Evolutionary conservation across 441 rosid genomes (phyloP).

Genomic region (Gossypium gossypioides): DNA sequence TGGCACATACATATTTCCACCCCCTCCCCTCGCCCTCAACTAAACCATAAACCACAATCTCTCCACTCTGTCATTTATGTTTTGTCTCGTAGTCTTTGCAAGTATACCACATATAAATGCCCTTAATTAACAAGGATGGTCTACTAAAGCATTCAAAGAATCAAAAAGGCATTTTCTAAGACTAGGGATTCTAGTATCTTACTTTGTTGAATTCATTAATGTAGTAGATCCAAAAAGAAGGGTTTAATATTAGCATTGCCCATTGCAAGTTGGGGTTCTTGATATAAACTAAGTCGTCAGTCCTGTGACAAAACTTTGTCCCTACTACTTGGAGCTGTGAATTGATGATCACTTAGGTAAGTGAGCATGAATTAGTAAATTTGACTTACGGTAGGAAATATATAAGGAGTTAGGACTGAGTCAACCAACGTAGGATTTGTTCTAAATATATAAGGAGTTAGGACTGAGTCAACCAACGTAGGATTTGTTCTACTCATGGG

Average conservation of each 20-base stretch:
- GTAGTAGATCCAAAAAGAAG: too few relatives aligned
- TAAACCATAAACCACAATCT: not conserved
- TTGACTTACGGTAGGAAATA: not conserved
- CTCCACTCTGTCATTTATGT: not conserved
- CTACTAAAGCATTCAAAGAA: not conserved
- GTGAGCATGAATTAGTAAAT: not conserved
- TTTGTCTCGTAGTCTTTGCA: not conserved
- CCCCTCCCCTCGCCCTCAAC: too few relatives aligned
- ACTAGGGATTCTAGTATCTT: not conserved
- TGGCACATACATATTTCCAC: not conserved
- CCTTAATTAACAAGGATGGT: too few relatives aligned
- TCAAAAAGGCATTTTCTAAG: not conserved
- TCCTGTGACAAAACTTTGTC: not conserved
- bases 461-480: constrained; percentile 5
- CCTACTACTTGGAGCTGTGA: not conserved
- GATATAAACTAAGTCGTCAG: not conserved
- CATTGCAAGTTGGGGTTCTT: too few relatives aligned
- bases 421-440: constrained; percentile 1
- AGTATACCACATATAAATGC: too few relatives aligned
- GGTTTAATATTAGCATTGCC: too few relatives aligned
- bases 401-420: not conserved
- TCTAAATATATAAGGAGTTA: not conserved
- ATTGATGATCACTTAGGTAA: not conserved
- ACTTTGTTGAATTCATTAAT: not conserved
- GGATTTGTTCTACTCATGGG: not conserved